Percentiles rank a stretch among this genome's conserved stretches.
Evolutionary conservation across 2,329 filamentous ascomycete genomes (phyloP).

Genomic region (Colletotrichum sp.): DNA sequence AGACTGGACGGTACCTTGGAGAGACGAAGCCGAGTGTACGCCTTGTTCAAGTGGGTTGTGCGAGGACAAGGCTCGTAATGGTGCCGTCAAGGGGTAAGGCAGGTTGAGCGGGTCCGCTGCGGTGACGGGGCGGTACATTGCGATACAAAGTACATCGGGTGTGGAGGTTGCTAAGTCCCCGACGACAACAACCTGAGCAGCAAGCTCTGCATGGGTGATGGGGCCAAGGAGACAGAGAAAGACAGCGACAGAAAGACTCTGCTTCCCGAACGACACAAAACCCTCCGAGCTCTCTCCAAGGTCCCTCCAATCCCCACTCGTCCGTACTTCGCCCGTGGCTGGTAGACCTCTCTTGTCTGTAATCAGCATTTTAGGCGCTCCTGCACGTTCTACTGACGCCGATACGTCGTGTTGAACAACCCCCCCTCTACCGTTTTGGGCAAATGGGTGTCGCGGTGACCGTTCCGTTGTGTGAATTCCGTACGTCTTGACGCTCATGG

Average conservation of each 20-base stretch:
- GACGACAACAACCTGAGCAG: conserved; percentile 13
- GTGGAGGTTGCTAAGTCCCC: conserved; percentile 18
- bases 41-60: neutral
- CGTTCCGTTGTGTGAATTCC: neutral
- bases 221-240: neutral
- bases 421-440: neutral
- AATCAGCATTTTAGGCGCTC: neutral
- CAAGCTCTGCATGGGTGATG: conserved; percentile 20
- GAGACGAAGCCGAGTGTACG: neutral
- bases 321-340: neutral
- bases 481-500: neutral
- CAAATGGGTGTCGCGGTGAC: neutral
- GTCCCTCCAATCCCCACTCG: neutral
- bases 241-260: neutral
- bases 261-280: neutral
- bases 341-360: neutral
- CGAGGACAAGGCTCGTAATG: conserved; percentile 12
- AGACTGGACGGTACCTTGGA: neutral
- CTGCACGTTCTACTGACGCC: neutral
- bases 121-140: conserved; percentile 13
- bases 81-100: conserved; percentile 16
- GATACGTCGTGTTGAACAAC: neutral
- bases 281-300: neutral
- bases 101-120: conserved; percentile 7
- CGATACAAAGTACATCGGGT: conserved; percentile 14